Evolutionary conservation across 2,329 filamentous ascomycete species (phyloP).

Genomic region (Colletotrichum trifolii): DNA sequence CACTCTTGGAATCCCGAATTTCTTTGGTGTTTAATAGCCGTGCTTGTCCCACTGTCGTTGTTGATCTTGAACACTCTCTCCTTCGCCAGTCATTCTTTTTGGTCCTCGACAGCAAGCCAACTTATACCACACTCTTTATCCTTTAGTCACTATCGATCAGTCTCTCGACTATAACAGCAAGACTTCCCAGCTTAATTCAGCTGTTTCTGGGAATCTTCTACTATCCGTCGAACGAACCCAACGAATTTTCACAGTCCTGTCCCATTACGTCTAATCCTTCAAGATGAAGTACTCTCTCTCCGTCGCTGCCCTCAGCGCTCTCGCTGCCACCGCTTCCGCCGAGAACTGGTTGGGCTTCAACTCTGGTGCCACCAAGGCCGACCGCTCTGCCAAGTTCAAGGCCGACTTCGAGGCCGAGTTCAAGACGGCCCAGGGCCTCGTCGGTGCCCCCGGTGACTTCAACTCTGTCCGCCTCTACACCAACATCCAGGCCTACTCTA

Average conservation of each 20-base stretch:
- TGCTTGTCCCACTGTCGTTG: constrained; percentile 29
- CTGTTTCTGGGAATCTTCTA: background rate
- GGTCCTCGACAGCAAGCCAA: constrained; percentile 29
- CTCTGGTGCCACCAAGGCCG: constrained; percentile 58
- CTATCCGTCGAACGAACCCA: constrained; percentile 15
- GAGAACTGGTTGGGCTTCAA: constrained; percentile 66
- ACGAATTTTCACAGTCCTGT: background rate
- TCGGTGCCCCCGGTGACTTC: constrained; percentile 64
- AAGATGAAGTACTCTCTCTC: constrained; percentile 53
- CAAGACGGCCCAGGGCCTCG: constrained; percentile 52
- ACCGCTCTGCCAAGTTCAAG: constrained; percentile 64
- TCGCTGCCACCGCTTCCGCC: constrained; percentile 53
- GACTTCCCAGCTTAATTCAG: too few relatives aligned
- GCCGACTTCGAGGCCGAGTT: constrained; percentile 61
- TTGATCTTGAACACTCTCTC: constrained; percentile 7
- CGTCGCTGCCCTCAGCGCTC: constrained; percentile 49
- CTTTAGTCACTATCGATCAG: constrained; percentile 25
- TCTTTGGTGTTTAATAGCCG: constrained; percentile 29
- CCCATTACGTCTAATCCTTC: background rate
- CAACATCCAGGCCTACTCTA: constrained; percentile 72
- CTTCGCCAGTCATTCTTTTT: constrained; percentile 33
- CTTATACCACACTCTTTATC: constrained; percentile 26
- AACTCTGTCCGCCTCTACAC: constrained; percentile 74
- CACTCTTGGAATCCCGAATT: constrained; percentile 14
- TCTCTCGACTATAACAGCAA: background rate